Base-by-base conservation (phyloP, 1,284 basidiomycete genomes). In the Puccinia triticina region DNA sequence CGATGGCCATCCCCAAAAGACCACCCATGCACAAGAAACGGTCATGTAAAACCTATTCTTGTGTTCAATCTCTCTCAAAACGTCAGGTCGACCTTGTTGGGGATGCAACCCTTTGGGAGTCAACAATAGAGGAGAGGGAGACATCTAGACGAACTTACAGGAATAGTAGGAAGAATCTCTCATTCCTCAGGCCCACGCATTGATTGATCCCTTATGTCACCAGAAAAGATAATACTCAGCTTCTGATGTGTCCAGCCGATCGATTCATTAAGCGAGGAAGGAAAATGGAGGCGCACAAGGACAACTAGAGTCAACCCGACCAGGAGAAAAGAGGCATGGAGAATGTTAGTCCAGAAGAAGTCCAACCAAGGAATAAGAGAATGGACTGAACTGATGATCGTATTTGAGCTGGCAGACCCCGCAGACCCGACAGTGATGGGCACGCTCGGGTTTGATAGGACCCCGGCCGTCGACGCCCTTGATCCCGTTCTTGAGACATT, bases 361-460 rank as follows among this genome's bases (percentile, higher is more conserved):
- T 34, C 29, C 50, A 21, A 53, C 21, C 53, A 14, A 74, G 18
- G 50, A 29, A 26, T n/a, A 48, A 74, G 53, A 7, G 32, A 73
- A 57, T 40, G 12, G 37, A 67, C 72, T 74, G 11, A 76, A 76
- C 87, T 97, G 95, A 86, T 97, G 95, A 86, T 97, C 95, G 88
- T 93, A 98, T 87, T 97, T 95, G 75, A 98, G 88, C 32, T 97
- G 91, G 87, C 97, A 99, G 77, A 90, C 91, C 84, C 94, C 93
- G 88, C 96, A 99, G 84, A 97, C 92, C 14, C 92, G 90, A 88
- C 96, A 99, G 88, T 99, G 97, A 87, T 99, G 96, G 2, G 96
- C 90, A 87, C 97, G 92, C 92, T 98, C 88, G 55, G 71, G 64
- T 67, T 78, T 79, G n/a, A 61, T 48, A 26, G 77, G 82, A 12